Evolutionary conservation across 2,329 filamentous ascomycete species (phyloP), one percentile per base, ranked within the genome.

Genomic region (Zalaria sp.): DNA sequence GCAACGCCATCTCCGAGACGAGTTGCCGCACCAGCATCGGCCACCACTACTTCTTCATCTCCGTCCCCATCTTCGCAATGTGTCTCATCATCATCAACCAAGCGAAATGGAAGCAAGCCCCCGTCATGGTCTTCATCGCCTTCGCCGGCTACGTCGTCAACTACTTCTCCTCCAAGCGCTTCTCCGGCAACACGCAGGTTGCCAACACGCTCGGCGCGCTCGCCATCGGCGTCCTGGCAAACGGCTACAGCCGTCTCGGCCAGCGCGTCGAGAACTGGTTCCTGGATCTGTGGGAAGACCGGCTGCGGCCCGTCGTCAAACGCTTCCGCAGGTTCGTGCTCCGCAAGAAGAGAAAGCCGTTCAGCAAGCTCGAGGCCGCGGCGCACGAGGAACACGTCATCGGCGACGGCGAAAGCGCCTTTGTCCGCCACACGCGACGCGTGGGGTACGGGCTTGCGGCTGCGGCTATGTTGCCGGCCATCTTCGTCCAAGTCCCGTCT

Each of bases 381-480:
- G 41, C 42, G 18, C 42, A 46, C 35, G 56, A 37, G 27, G 38
- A 38, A 6, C 25, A 4, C 7, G n/a, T 32, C 7, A 38, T 38
- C 26, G 36, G 36, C 4, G 42, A 57, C 26, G 44, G 38, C n/a
- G 54, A 54, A 11, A 55, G 51, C 25, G 38, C 51, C n/a, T 55
- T 53, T 41, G 46, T 54, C 35, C 47, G 55, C 8, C 60, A 47
- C 53, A 61, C n/a, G 3, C 58, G 68, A 5, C 61, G 66, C 5
- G 63, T 77, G 4, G 77, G 81, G 8, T 86, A 88, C 56, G 83
- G 82, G 1, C 73, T 93, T 2, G 87, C 87, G 0, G 86, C 86
- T 0, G 84, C 85, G 0, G 81, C 83, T 1, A 84, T 94, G 69
- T 65, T 94, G 6, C 87, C 87, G 0, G 87, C 82, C 4, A 93